Conservation (phyloP, 805 yeast genomes). For the Brettanomyces bruxellensis region DNA sequence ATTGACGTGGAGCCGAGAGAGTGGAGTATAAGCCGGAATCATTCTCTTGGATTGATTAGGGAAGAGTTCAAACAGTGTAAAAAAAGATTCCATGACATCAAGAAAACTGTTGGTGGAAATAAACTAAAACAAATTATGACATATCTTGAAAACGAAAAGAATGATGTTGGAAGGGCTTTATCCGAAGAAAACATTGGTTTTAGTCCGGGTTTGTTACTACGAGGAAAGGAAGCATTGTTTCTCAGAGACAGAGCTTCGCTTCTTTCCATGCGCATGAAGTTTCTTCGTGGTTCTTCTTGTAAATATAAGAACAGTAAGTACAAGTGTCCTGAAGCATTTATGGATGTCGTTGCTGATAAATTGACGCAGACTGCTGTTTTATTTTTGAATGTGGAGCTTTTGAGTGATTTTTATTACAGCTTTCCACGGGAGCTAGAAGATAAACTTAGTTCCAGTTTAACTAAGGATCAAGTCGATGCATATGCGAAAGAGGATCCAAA, state of each 20-base stretch:
- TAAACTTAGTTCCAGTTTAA: slow-evolving; percentile 53
- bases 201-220: slow-evolving; percentile 60
- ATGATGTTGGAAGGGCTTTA: slow-evolving; percentile 26
- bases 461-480: slow-evolving; percentile 69
- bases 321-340: slow-evolving; percentile 89
- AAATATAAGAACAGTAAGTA: slow-evolving; percentile 70
- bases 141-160: slow-evolving; percentile 45
- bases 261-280: slow-evolving; percentile 64
- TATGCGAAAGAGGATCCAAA: slow-evolving; percentile 95
- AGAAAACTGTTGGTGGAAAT: slow-evolving; percentile 69
- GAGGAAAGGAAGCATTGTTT: slow-evolving; percentile 81
- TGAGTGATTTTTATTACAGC: slow-evolving; percentile 91
- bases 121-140: slow-evolving; percentile 78
- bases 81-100: slow-evolving; percentile 47
- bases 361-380: slow-evolving; percentile 87
- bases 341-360: slow-evolving; percentile 88
- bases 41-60: slow-evolving; percentile 58
- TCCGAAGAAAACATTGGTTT: slow-evolving; percentile 77
- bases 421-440: slow-evolving; percentile 90
- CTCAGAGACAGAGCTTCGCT: slow-evolving; percentile 64
- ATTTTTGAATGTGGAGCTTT: slow-evolving; percentile 84
- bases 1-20: slow-evolving; percentile 94
- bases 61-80: slow-evolving; percentile 86
- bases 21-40: slow-evolving; percentile 78
- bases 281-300: slow-evolving; percentile 70